Conservation (phyloP, 2,329 filamentous ascomycete genomes). For the Pyrenophora teres region DNA sequence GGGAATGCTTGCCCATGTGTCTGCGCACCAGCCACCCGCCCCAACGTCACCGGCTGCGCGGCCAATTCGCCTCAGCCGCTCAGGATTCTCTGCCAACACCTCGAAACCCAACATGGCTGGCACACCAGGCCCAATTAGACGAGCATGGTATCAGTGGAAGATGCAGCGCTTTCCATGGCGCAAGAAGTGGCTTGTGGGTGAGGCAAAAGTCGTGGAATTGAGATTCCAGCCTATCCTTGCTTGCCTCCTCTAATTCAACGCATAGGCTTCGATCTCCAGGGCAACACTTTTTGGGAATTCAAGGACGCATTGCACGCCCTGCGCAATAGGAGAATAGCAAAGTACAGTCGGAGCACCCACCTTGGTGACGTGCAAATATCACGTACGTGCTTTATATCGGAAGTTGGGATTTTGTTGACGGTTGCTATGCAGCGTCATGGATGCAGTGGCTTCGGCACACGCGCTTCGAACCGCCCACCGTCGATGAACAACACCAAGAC, state of each 20-base stretch:
- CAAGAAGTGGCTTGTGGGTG: slow-evolving; percentile 63
- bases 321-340: slow-evolving; percentile 63
- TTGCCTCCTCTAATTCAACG: slow-evolving; percentile 10
- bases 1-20: slow-evolving; percentile 19
- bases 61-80: slow-evolving; percentile 12
- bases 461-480: slow-evolving; percentile 59
- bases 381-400: slow-evolving; percentile 47
- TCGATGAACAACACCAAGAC: slow-evolving; percentile 64
- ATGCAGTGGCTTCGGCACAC: slow-evolving; percentile 71
- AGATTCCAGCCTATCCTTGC: slow-evolving; percentile 8
- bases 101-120: slow-evolving; percentile 41
- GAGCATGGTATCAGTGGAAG: slow-evolving; percentile 67
- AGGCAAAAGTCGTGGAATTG: slow-evolving; percentile 15
- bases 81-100: slow-evolving; percentile 9
- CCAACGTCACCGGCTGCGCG: slow-evolving; percentile 35
- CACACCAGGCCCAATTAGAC: slow-evolving; percentile 44
- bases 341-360: slow-evolving; percentile 58
- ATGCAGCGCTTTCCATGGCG: slow-evolving; percentile 66
- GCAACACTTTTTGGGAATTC: slow-evolving; percentile 72
- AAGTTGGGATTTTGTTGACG: background rate
- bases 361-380: slow-evolving; percentile 64
- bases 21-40: slow-evolving; percentile 30
- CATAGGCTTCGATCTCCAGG: slow-evolving; percentile 63
- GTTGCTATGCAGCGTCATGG: slow-evolving; percentile 60
- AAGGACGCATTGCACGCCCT: slow-evolving; percentile 60